These are phyloP conservation scores for Pseudopyrenochaeta lycopersici DNA, from an alignment of 2,329 filamentous ascomycete genomes.

Conservation along the genomic window DNA sequence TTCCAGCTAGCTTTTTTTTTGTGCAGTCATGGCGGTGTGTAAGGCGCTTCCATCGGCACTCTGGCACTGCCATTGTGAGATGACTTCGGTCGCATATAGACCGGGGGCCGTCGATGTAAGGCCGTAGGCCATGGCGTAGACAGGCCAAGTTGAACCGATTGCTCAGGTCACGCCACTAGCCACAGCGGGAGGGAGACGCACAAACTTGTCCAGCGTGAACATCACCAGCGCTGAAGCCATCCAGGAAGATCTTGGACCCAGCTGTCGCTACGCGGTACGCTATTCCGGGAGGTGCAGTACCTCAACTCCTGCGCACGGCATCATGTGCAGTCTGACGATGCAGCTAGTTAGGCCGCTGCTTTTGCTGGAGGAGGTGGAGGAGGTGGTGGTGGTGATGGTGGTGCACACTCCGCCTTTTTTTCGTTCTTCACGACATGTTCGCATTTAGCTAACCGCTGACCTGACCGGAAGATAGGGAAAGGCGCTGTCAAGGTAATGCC, in stretches of 20 bases:
- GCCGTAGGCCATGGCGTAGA: constrained; percentile 8
- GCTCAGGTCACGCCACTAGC: constrained; percentile 16
- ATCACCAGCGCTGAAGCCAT: constrained; percentile 15
- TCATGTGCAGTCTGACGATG: constrained; percentile 24
- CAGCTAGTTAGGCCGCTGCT: constrained; percentile 31
- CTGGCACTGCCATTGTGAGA: constrained; percentile 25
- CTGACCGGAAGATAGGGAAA: constrained; percentile 36
- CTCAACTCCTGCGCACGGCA: constrained; percentile 22
- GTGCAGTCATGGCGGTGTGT: constrained; percentile 33
- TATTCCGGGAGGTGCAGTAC: constrained; percentile 25
- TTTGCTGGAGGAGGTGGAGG: constrained; percentile 33
- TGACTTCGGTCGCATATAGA: constrained; percentile 25
- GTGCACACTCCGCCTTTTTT: constrained; percentile 1
- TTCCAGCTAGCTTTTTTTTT: constrained; percentile 16
- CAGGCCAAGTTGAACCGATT: constrained; percentile 16
- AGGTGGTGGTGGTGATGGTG: too few species aligned
- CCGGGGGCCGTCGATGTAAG: constrained; percentile 28
- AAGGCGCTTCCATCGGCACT: constrained; percentile 10
- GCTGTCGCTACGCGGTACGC: constrained; percentile 26
- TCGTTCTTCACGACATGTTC: constrained; percentile 14
- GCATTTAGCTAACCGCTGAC: constrained; percentile 22
- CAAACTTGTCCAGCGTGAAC: not conserved
- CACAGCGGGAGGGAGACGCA: constrained; percentile 4
- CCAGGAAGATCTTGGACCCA: constrained; percentile 10
- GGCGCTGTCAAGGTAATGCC: constrained; percentile 31